Percentiles rank a stretch among this genome's conserved stretches.
These are phyloP conservation scores for Rosa persica DNA, from an alignment of 306 rosid genomes.

Conservation along the genomic window DNA sequence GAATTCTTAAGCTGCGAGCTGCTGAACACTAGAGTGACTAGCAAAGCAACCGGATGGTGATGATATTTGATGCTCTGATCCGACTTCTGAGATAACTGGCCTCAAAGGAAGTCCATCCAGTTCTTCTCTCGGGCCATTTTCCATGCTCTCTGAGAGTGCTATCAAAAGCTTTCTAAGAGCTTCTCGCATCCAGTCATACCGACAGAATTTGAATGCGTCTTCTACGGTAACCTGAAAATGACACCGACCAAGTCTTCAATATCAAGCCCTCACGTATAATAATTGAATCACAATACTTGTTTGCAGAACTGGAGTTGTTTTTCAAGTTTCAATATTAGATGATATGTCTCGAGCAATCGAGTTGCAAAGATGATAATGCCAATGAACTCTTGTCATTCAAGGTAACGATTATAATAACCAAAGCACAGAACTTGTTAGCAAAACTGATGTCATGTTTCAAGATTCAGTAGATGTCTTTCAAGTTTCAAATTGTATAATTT, in stretches of 20 bases:
- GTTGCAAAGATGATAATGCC: not conserved
- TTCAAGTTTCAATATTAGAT: not conserved
- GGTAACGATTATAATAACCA: not conserved
- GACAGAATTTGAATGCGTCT: conserved; percentile 32
- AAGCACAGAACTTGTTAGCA: not conserved
- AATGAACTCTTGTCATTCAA: not conserved
- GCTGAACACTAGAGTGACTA: conserved; percentile 19
- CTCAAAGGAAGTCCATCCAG: conserved; percentile 11
- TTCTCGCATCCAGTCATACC: conserved; percentile 44
- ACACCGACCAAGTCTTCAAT: conserved; percentile 7
- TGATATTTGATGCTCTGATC: conserved; percentile 22
- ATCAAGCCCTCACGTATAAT: not conserved
- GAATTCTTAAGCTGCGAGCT: conserved; percentile 18
- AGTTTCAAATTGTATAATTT: not conserved
- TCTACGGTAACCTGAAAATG: conserved; percentile 29
- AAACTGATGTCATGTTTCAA: conserved; percentile 1
- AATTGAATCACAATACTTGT: not conserved
- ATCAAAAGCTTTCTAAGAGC: conserved; percentile 26
- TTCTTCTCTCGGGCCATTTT: conserved; percentile 12
- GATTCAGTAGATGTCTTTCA: not conserved
- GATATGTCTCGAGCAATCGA: not conserved
- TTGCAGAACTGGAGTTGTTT: not conserved
- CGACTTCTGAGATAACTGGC: conserved; percentile 18
- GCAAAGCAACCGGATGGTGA: conserved; percentile 17
- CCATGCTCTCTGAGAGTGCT: conserved; percentile 7